Evolutionary conservation across 169 alveolate genomes (phyloP).

Genomic region (Plasmodium malariae): DNA sequence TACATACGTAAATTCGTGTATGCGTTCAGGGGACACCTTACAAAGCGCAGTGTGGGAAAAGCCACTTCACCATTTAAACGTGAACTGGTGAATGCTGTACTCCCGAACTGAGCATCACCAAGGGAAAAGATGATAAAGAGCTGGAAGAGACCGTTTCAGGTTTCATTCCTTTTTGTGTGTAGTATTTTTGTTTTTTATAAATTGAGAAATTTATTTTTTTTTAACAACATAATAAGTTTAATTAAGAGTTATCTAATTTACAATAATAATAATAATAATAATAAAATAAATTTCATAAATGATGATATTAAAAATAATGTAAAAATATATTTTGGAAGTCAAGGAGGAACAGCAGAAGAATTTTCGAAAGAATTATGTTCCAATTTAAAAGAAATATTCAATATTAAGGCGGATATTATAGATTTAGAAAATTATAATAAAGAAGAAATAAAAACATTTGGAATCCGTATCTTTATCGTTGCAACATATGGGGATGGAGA

Average conservation of each 20-base stretch:
- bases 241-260: not conserved
- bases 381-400: conserved; percentile 45
- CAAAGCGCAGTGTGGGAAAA: not conserved
- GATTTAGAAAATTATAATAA: conserved; percentile 79
- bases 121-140: conserved; percentile 7
- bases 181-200: conserved; percentile 2
- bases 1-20: not conserved
- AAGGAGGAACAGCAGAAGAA: conserved; percentile 82
- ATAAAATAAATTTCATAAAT: not conserved
- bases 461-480: conserved; percentile 78
- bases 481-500: conserved; percentile 90
- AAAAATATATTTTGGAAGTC: conserved; percentile 81
- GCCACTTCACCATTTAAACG: no score
- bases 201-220: not conserved
- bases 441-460: conserved; percentile 62
- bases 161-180: conserved; percentile 5
- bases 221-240: not conserved
- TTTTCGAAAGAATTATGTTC: conserved; percentile 76
- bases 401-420: conserved; percentile 53
- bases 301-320: conserved; percentile 53
- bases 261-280: not conserved
- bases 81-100: no score
- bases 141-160: conserved; percentile 10
- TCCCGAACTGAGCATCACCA: not conserved
- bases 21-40: not conserved